These are phyloP conservation scores for Teratosphaeria destructans DNA, from an alignment of 2,329 filamentous ascomycete genomes.

Conservation along the genomic window DNA sequence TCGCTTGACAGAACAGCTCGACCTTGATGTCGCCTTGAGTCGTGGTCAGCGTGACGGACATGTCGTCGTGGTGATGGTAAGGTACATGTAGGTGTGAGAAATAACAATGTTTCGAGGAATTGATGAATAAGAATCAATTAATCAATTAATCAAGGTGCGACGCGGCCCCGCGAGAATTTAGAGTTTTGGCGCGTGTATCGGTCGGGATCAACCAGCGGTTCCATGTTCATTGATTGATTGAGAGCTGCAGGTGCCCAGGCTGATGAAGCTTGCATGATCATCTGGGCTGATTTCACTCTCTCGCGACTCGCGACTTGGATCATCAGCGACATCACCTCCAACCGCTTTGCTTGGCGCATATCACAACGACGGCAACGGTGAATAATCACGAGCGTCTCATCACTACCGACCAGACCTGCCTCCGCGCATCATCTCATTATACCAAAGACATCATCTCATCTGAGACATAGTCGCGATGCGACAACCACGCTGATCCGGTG, in stretches of 20 bases:
- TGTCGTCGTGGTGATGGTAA: conserved; percentile 10
- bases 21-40: conserved; percentile 84
- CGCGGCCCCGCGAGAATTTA: background rate
- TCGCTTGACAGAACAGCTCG: conserved; percentile 90
- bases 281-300: background rate
- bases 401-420: background rate
- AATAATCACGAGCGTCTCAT: no score
- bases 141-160: background rate
- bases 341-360: background rate
- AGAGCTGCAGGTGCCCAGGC: background rate
- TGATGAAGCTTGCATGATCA: background rate
- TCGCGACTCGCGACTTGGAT: no score
- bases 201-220: background rate
- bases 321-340: background rate
- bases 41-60: conserved; percentile 63
- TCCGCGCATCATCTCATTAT: background rate
- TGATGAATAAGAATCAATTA: no score
- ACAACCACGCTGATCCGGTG: background rate
- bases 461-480: background rate
- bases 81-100: background rate
- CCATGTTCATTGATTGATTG: background rate
- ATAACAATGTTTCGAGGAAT: background rate
- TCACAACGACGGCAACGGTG: background rate
- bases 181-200: background rate
- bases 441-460: background rate